Evolutionary conservation across 345 rosid genomes (phyloP), one percentile per base, ranked within the genome.

Genomic region (Dovyalis caffra): DNA sequence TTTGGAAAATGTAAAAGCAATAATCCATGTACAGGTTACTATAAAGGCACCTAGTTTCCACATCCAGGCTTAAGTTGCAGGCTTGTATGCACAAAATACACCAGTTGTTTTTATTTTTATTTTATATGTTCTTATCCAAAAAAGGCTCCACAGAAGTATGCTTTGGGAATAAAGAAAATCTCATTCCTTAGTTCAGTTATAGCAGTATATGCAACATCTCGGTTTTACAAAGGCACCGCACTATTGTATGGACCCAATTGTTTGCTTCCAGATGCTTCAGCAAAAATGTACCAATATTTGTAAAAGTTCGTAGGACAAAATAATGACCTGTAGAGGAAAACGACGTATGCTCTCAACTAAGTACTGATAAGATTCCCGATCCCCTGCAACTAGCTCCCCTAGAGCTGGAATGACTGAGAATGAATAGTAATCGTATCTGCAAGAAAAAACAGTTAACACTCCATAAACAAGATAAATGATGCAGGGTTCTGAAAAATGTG

Each of bases 271-370:
- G 38, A 73, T 64, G 8, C 61, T 49, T 34, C 20, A 32, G 47
- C 28, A 34, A n/a, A 6, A 64, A 32, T 23, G 35, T 21, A 25
- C 12, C 29, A 35, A 63, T 67, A 51, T 20, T 25, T 60, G 35
- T 18, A 43, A 1, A 23, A 33, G 38, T 26, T 33, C n/a, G 20
- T 20, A 16, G 60, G 35, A 51, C 25, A 16, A 21, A 53, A 32
- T 20, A 28, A 61, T 26, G 35, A 80, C 83, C 83, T 95, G 99
- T 26, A 90, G 80, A 26, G 99, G 99, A 77, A 93, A 95, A 40
- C 90, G 91, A 23, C 97, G 99, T 58, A 93, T 81, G 51, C 99
- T 95, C 85, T 95, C 99, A 63, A 95, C 93, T 76, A 95, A 85
- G 85, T 95, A 95, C 71, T 93, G 94, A 77, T 95, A 95, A 1